Evolutionary conservation across 768 basidiomycete genomes (phyloP).

Genomic region (Cantharellus cinnabarinus): DNA sequence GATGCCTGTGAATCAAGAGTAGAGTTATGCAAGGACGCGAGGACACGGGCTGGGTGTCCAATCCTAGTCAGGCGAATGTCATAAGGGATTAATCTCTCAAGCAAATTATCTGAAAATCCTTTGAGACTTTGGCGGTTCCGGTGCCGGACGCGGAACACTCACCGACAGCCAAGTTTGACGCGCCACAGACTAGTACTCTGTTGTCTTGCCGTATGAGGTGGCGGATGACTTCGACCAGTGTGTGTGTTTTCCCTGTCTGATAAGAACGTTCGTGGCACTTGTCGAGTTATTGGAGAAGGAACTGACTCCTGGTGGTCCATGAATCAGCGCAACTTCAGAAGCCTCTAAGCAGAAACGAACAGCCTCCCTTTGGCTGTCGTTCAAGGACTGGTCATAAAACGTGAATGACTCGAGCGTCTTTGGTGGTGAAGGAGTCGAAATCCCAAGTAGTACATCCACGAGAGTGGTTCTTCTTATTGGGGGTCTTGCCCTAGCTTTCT

Average conservation of each 20-base stretch:
- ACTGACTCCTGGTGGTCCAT: conserved; percentile 73
- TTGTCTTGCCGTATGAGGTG: conserved; percentile 31
- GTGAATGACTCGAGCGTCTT: conserved; percentile 17
- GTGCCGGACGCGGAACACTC: not conserved
- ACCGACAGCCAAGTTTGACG: conserved; percentile 73
- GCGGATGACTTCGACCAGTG: conserved; percentile 80
- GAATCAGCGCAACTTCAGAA: conserved; percentile 74
- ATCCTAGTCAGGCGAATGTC: conserved; percentile 45
- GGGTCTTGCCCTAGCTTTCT: too few species aligned
- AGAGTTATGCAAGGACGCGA: conserved; percentile 26
- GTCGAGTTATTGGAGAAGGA: conserved; percentile 9
- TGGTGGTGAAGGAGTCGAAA: conserved; percentile 26
- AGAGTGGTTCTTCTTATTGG: conserved; percentile 22
- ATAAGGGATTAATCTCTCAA: conserved; percentile 43
- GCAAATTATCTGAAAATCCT: conserved; percentile 49
- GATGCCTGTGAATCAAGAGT: conserved; percentile 57
- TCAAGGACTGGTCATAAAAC: conserved; percentile 62
- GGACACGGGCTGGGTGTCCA: conserved; percentile 88
- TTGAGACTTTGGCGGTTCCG: not conserved
- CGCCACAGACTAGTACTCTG: conserved; percentile 74
- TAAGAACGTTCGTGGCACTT: not conserved
- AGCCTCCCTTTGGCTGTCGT: conserved; percentile 67
- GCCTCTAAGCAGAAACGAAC: conserved; percentile 66
- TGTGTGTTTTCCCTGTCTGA: conserved; percentile 93
- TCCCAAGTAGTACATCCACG: conserved; percentile 51